Evolutionary conservation across 1,139 yeast species (phyloP).

Genomic region (Hansenula anomala): DNA sequence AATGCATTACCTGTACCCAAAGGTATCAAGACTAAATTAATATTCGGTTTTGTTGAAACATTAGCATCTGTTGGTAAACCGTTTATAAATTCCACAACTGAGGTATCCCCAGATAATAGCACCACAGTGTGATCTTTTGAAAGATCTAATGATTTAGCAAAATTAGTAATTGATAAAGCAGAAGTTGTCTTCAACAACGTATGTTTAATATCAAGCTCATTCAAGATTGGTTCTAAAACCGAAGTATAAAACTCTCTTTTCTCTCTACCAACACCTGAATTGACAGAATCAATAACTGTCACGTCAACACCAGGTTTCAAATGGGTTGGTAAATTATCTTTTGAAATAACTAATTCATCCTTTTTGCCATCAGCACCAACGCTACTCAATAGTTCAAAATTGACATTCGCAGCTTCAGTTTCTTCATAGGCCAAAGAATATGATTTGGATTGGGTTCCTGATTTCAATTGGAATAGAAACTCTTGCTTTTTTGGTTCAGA

Average conservation of each 20-base stretch:
- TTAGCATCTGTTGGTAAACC: slow-evolving; percentile 26
- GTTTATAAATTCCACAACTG: slow-evolving; percentile 73
- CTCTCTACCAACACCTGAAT: slow-evolving; percentile 52
- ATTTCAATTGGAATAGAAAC: neutral
- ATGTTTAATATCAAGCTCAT: slow-evolving; percentile 31
- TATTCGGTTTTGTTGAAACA: slow-evolving; percentile 11
- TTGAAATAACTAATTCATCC: neutral
- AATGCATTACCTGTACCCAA: slow-evolving; percentile 87
- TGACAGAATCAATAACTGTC: slow-evolving; percentile 46
- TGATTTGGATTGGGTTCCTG: neutral
- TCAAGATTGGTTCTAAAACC: slow-evolving; percentile 43
- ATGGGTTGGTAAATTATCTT: slow-evolving; percentile 6
- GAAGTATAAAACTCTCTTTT: slow-evolving; percentile 36
- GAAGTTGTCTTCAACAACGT: slow-evolving; percentile 37
- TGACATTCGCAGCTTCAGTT: slow-evolving; percentile 1
- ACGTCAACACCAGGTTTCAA: slow-evolving; percentile 5
- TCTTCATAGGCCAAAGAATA: slow-evolving; percentile 2
- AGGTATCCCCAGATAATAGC: slow-evolving; percentile 82
- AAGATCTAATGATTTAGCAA: slow-evolving; percentile 28
- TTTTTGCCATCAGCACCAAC: neutral
- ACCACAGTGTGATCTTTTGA: slow-evolving; percentile 38
- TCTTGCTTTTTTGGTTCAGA: too few species aligned
- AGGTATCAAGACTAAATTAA: slow-evolving; percentile 53
- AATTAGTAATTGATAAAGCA: slow-evolving; percentile 29
- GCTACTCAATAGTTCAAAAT: slow-evolving; percentile 1